These are phyloP conservation scores for Atkinsonella texensis DNA, from an alignment of 2,329 filamentous ascomycete genomes.

Conservation along the genomic window DNA sequence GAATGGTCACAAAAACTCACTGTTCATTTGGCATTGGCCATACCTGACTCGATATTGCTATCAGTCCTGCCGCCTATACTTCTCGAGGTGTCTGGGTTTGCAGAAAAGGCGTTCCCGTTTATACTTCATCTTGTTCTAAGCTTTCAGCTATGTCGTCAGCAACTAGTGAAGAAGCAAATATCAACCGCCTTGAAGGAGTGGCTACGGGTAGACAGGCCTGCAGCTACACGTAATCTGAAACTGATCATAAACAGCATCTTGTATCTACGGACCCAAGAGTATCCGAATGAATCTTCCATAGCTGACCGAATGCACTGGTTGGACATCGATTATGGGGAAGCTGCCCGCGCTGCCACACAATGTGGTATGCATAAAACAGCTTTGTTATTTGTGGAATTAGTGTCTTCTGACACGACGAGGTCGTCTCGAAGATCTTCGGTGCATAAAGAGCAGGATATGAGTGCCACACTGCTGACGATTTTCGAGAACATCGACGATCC, in stretches of 20 bases:
- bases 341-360: conserved; percentile 57
- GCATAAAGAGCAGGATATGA: conserved; percentile 40
- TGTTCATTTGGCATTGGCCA: conserved; percentile 46
- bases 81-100: conserved; percentile 52
- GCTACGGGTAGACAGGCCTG: conserved; percentile 33
- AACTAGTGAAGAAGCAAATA: conserved; percentile 45
- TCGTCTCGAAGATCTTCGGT: conserved; percentile 56
- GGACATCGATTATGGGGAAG: conserved; percentile 62
- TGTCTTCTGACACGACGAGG: conserved; percentile 42
- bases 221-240: conserved; percentile 50
- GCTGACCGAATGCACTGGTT: conserved; percentile 76
- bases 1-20: conserved; percentile 53
- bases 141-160: conserved; percentile 51
- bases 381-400: conserved; percentile 69
- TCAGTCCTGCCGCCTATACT: conserved; percentile 57
- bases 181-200: conserved; percentile 55
- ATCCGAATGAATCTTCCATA: conserved; percentile 65
- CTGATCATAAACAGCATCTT: conserved; percentile 69
- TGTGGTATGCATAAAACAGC: conserved; percentile 85
- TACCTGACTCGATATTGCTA: conserved; percentile 54
- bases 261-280: conserved; percentile 73
- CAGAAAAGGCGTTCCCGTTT: conserved; percentile 66
- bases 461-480: conserved; percentile 63
- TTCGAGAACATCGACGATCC: conserved; percentile 92
- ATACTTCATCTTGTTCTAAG: conserved; percentile 72